A percentile compares a stretch with the other conserved stretches of the same genome.
These are phyloP conservation scores for Xylaria sp. DNA, from an alignment of 2,329 filamentous ascomycete species.

Conservation along the genomic window DNA sequence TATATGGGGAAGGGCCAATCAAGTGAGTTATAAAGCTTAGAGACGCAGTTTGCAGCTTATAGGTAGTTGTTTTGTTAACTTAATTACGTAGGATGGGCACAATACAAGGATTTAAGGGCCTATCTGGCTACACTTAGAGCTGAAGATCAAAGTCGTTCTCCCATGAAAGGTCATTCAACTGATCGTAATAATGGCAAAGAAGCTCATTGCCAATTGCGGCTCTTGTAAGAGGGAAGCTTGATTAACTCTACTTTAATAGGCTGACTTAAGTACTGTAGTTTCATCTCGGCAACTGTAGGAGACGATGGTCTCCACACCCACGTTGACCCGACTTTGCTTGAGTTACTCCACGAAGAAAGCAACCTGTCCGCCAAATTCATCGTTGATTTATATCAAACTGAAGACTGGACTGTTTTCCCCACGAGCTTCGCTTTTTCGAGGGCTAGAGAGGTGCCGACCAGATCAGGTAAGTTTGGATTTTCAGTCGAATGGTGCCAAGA, in stretches of 20 bases:
- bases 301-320: conserved; percentile 9
- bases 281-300: conserved; percentile 11
- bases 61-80: not conserved
- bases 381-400: not conserved
- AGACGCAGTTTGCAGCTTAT: not conserved
- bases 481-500: not conserved
- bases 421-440: not conserved
- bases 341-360: conserved; percentile 9
- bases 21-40: not conserved
- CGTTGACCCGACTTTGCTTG: not conserved
- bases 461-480: not conserved
- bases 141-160: not conserved
- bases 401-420: conserved; percentile 14
- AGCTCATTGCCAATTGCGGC: conserved; percentile 5
- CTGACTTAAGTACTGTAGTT: not conserved
- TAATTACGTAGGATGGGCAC: not conserved
- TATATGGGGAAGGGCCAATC: not conserved
- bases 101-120: not conserved
- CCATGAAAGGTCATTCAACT: not conserved
- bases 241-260: not conserved
- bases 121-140: not conserved
- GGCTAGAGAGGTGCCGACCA: not conserved
- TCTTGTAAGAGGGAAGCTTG: conserved; percentile 4
- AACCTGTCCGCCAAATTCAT: conserved; percentile 12
- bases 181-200: not conserved